These are phyloP conservation scores for Suillus lakei DNA, from an alignment of 768 basidiomycete genomes.

Conservation along the genomic window DNA sequence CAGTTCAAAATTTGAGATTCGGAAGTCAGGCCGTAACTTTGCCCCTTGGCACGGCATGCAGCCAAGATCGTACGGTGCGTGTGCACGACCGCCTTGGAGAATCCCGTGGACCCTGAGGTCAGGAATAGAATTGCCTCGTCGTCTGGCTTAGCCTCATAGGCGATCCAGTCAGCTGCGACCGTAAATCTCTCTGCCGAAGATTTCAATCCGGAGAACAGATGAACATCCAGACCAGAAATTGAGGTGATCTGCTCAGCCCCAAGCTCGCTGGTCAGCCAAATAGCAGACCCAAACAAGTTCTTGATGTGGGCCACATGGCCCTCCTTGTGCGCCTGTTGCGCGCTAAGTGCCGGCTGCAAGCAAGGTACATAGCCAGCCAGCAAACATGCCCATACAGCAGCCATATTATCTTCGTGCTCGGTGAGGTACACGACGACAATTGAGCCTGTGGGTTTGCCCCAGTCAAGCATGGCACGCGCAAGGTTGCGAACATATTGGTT, in stretches of 20 bases:
- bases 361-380: conserved; percentile 36
- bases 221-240: conserved; percentile 29
- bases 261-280: conserved; percentile 34
- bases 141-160: conserved; percentile 26
- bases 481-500: conserved; percentile 20
- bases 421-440: conserved; percentile 34
- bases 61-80: conserved; percentile 44
- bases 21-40: conserved; percentile 37
- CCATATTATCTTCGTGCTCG: conserved; percentile 40
- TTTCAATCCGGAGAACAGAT: conserved; percentile 27
- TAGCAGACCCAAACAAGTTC: conserved; percentile 33
- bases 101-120: conserved; percentile 50
- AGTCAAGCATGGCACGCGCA: conserved; percentile 25
- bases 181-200: conserved; percentile 11
- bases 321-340: conserved; percentile 36
- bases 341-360: conserved; percentile 36
- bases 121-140: conserved; percentile 40
- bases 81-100: conserved; percentile 49
- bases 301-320: conserved; percentile 34
- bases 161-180: conserved; percentile 20
- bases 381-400: conserved; percentile 35
- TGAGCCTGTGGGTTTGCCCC: conserved; percentile 32
- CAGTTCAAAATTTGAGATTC: conserved; percentile 46
- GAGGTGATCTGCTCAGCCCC: conserved; percentile 30
- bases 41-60: conserved; percentile 37